Evolutionary conservation across 805 yeast species (phyloP).

Genomic region (Scheffersomyces spartinae): DNA sequence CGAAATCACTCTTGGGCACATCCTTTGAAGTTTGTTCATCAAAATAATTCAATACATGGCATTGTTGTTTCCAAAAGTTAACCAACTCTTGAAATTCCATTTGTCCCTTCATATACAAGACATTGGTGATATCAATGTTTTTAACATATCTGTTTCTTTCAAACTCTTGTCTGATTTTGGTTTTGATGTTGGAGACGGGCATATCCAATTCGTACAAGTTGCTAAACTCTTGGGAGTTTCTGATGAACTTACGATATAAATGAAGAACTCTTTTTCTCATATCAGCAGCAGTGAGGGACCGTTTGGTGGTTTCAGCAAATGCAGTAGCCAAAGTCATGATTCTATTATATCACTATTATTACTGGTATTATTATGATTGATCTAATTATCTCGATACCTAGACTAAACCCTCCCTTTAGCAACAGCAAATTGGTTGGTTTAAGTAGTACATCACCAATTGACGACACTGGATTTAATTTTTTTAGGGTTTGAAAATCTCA

Average conservation of each 20-base stretch:
- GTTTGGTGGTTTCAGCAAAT: constrained; percentile 71
- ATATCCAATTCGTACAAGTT: constrained; percentile 63
- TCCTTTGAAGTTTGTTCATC: constrained; percentile 46
- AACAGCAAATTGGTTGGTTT: too few species aligned
- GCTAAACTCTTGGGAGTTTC: constrained; percentile 47
- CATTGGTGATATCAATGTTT: constrained; percentile 54
- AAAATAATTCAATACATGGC: constrained; percentile 76
- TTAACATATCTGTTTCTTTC: constrained; percentile 72
- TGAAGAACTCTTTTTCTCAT: constrained; percentile 53
- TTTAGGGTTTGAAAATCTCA: too few species aligned
- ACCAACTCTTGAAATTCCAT: constrained; percentile 85
- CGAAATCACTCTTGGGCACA: constrained; percentile 49
- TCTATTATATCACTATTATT: too few species aligned
- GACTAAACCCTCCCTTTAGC: too few species aligned
- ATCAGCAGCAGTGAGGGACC: constrained; percentile 48
- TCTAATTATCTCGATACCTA: background rate
- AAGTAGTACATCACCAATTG: too few species aligned
- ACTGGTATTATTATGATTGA: too few species aligned
- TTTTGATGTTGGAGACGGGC: constrained; percentile 69
- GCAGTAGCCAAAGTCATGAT: constrained; percentile 62
- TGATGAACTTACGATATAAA: constrained; percentile 61
- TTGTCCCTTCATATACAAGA: constrained; percentile 70
- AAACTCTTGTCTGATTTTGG: constrained; percentile 81
- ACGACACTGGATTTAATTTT: too few species aligned
- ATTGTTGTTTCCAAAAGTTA: constrained; percentile 84